These are phyloP conservation scores for Phanerochaete carnosa DNA, from an alignment of 768 basidiomycete species.

Conservation along the genomic window DNA sequence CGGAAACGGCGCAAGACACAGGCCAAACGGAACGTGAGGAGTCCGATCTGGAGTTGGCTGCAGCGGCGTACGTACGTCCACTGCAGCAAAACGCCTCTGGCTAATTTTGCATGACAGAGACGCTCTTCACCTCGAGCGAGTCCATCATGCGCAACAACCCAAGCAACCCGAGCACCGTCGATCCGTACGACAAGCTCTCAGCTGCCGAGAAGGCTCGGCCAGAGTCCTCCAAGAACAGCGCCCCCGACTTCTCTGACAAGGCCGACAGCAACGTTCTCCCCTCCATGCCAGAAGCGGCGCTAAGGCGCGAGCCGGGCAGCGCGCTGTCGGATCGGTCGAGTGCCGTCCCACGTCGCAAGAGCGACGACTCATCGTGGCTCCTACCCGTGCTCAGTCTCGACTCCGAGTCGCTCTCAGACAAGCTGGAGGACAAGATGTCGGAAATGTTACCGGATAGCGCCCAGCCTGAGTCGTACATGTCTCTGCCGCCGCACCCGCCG, in stretches of 20 bases:
- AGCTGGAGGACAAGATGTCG: background rate
- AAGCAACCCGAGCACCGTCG: constrained; percentile 13
- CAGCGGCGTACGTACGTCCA: constrained; percentile 5
- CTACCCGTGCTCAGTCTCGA: background rate
- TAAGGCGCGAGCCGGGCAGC: background rate
- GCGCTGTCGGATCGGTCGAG: background rate
- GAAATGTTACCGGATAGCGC: background rate
- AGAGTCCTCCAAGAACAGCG: background rate
- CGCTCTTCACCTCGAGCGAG: constrained; percentile 21
- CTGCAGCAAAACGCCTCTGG: background rate
- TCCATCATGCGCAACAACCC: constrained; percentile 24
- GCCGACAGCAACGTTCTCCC: background rate
- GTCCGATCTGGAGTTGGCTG: constrained; percentile 20
- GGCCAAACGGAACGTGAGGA: constrained; percentile 7
- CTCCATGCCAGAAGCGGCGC: background rate
- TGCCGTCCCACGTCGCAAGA: background rate
- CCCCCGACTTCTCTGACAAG: background rate
- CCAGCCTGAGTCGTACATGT: background rate
- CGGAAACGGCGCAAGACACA: constrained; percentile 6
- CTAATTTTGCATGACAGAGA: constrained; percentile 1
- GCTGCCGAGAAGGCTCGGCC: background rate
- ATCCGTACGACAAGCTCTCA: constrained; percentile 8
- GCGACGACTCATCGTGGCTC: background rate
- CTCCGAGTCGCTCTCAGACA: background rate
- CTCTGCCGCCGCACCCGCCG: background rate